Base-by-base conservation (phyloP, 2,329 filamentous ascomycete genomes). In the Neodidymelliopsis sp. region DNA sequence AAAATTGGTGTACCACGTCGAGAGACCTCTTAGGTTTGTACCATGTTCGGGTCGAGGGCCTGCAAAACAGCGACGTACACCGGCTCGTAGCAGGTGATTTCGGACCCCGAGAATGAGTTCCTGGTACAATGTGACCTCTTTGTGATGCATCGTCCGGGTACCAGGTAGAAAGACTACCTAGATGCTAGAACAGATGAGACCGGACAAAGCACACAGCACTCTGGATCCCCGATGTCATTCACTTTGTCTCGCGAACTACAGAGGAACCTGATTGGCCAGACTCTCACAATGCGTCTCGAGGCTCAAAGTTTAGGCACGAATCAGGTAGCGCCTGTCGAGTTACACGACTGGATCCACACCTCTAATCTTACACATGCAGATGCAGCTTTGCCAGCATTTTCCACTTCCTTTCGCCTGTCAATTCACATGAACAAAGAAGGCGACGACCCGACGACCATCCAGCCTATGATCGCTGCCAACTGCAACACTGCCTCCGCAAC, bases 321-420 rank as follows among this genome's bases (percentile, higher is more conserved):
- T 50, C 47, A 35, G 29, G 35, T 50, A 45, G 40, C 29, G 47
- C 37, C 20, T 28, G 40, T 45, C 35, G 40, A 35, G 40, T 40
- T 28, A 33, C 39, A 49, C 29, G 7, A 3, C 22, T 33, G n/a
- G n/a, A 27, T 49, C 46, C 46, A 49, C 46, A 22, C 15, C 38
- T 20, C 35, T 36, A 41, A 50, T 45, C 40, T 40, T 40, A 36
- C 29, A 45, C 20, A 13, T 24, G 35, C 36, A 19, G 23, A 41
- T 22, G 29, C 40, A 50, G 47, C 13, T 19, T 50, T 28, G 23
- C 39, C 46, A 34, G 19, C 15, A 12, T 49, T 39, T 36, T 12
- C 12, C 16, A 19, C 19, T 6, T 2, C 36, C 23, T 13, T n/a
- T 50, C 25, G 30, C 16, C 30, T n/a, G n/a, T n/a, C 24, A n/a